Evolutionary conservation across 306 rosid genomes (phyloP).

Genomic region (Trifolium repens): DNA sequence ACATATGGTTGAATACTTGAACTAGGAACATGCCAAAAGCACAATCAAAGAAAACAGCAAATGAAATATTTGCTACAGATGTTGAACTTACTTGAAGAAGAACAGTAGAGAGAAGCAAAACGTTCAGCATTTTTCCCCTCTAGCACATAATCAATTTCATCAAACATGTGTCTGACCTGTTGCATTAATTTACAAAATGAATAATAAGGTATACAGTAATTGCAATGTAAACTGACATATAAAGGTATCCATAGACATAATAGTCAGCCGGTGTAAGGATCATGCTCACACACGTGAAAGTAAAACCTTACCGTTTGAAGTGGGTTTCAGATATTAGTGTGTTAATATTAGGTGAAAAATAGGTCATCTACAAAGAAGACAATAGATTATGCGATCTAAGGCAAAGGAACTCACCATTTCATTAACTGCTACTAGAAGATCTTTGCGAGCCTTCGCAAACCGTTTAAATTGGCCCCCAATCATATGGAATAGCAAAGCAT

Average conservation of each 20-base stretch:
- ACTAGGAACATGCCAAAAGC: conserved; percentile 7
- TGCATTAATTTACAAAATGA: conserved; percentile 44
- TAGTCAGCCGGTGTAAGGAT: conserved; percentile 7
- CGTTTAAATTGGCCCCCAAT: conserved; percentile 92
- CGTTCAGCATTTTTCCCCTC: conserved; percentile 97
- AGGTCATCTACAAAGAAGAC: conserved; percentile 27
- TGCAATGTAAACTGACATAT: conserved; percentile 35
- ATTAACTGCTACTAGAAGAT: conserved; percentile 92
- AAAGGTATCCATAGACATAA: conserved; percentile 23
- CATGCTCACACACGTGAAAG: conserved; percentile 9
- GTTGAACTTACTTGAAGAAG: conserved; percentile 62
- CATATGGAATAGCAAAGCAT: conserved; percentile 94
- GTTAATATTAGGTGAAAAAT: conserved; percentile 26
- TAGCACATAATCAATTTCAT: conserved; percentile 87
- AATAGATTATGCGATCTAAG: conserved; percentile 16
- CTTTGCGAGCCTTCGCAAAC: conserved; percentile 90
- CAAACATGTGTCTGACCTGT: conserved; percentile 99
- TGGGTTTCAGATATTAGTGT: conserved; percentile 1
- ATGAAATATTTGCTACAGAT: conserved; percentile 19
- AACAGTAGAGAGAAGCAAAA: conserved; percentile 78
- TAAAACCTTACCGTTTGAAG: conserved; percentile 8
- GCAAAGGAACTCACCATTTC: conserved; percentile 75
- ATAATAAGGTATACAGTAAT: conserved; percentile 17
- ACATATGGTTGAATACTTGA: conserved; percentile 24
- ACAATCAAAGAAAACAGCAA: conserved; percentile 32